phyloP scores from a whole-genome alignment of 208 protist species.

The Acanthamoeba triangularis region DNA sequence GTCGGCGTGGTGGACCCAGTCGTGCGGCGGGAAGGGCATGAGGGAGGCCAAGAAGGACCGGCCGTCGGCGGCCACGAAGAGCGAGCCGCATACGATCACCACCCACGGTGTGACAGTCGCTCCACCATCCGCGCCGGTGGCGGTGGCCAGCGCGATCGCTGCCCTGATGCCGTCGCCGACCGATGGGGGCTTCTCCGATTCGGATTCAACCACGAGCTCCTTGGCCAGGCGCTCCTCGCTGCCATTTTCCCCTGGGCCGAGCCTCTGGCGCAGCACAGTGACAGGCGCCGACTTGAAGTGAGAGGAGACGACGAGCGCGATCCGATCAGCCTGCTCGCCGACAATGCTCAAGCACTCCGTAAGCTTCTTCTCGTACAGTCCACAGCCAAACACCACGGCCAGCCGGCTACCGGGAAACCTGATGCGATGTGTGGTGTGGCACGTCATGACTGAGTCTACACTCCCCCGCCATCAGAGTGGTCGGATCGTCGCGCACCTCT shows the following conservation, averaged over 20 bases:
- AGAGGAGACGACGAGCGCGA: slow-evolving; percentile 2
- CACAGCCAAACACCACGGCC: slow-evolving; percentile 1
- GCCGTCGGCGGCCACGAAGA: not conserved
- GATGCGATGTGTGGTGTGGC: not conserved
- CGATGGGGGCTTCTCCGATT: not conserved
- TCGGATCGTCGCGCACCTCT: not conserved
- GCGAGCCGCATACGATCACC: slow-evolving; percentile 23
- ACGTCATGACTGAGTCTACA: not conserved
- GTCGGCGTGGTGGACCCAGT: slow-evolving; percentile 26
- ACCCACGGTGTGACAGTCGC: not conserved
- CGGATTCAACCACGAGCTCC: not conserved
- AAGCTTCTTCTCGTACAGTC: slow-evolving; percentile 33
- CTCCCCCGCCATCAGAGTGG: too few relatives aligned
- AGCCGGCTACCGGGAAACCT: not conserved
- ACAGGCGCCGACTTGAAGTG: not conserved
- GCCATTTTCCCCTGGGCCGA: not conserved
- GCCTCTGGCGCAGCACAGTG: not conserved
- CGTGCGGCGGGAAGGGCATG: not conserved
- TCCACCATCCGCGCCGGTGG: not conserved
- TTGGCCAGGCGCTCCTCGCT: not conserved
- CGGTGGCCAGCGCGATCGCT: not conserved
- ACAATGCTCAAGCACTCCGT: not conserved
- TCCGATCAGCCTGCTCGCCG: not conserved
- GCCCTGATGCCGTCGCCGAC: not conserved
- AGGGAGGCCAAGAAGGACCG: not conserved